Percentiles rank a stretch among this genome's conserved stretches.
Evolutionary conservation across 768 basidiomycete species (phyloP).

Genomic region (Agaricus blazei): DNA sequence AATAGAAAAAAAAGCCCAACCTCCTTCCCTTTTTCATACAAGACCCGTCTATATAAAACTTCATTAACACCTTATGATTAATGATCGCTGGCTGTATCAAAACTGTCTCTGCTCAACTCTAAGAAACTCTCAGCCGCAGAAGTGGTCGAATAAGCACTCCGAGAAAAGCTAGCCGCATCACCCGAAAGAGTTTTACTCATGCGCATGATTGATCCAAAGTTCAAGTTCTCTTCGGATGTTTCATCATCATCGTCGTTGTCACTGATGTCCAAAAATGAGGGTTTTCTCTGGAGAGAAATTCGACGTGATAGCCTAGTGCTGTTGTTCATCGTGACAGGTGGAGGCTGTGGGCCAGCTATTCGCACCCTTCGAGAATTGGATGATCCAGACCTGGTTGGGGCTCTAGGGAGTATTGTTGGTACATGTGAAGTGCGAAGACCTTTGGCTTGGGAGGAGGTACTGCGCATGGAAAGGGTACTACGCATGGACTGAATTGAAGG

Average conservation of each 20-base stretch:
- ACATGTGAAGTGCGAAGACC: constrained; percentile 28
- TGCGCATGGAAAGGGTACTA: not conserved
- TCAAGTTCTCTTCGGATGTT: constrained; percentile 17
- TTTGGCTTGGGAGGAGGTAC: not conserved
- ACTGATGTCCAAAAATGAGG: constrained; percentile 71
- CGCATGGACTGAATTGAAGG: constrained; percentile 2
- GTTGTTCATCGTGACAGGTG: constrained; percentile 26
- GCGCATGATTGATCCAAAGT: constrained; percentile 6
- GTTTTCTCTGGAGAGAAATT: constrained; percentile 53
- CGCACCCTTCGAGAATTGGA: constrained; percentile 5
- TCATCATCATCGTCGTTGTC: constrained; percentile 36
- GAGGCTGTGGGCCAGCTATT: constrained; percentile 22
- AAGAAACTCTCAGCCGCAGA: constrained; percentile 36
- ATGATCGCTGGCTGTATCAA: constrained; percentile 39
- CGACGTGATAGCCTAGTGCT: constrained; percentile 33
- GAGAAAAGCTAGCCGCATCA: not conserved
- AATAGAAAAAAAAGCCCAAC: constrained; percentile 3
- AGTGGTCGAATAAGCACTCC: not conserved
- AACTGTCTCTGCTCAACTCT: constrained; percentile 46
- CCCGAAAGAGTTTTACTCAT: constrained; percentile 11
- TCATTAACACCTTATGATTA: not conserved
- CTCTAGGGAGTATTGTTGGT: constrained; percentile 11
- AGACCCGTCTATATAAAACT: not conserved
- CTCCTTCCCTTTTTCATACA: not conserved
- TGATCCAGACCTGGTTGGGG: constrained; percentile 1